phyloP scores from a whole-genome alignment of 441 rosid species.

The Adansonia grandidieri region DNA sequence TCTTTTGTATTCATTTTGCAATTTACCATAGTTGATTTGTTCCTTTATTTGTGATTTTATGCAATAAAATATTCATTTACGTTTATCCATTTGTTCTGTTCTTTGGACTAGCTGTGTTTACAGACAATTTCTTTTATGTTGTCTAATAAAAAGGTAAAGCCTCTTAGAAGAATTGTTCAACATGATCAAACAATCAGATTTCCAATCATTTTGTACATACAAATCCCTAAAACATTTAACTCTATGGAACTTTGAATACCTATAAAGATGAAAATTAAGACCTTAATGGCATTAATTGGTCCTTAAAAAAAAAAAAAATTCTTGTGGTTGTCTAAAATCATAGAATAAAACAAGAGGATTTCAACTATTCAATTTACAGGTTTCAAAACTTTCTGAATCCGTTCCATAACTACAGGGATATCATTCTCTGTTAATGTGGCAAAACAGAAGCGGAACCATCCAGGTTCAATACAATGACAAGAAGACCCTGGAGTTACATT shows the following conservation, averaged over 20 bases:
- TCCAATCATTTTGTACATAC: neutral
- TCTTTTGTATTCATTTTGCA: conserved; percentile 59
- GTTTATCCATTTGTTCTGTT: neutral
- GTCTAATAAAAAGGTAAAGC: neutral
- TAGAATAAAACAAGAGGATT: conserved; percentile 37
- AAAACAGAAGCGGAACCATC: conserved; percentile 86
- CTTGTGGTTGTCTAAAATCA: conserved; percentile 23
- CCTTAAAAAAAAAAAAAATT: neutral
- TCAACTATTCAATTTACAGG: conserved; percentile 64
- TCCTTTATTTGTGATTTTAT: conserved; percentile 34
- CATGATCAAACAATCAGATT: neutral
- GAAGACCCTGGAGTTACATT: conserved; percentile 83
- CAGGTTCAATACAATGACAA: conserved; percentile 93
- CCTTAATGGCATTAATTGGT: no score
- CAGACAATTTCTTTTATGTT: neutral
- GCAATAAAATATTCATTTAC: conserved; percentile 48
- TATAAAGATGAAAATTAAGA: no score
- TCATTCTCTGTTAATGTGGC: conserved; percentile 65
- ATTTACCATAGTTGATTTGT: conserved; percentile 36
- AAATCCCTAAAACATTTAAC: no score
- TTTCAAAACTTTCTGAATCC: conserved; percentile 62
- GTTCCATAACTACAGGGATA: conserved; percentile 59
- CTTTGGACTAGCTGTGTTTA: neutral
- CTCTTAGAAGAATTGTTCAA: neutral
- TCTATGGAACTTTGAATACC: no score